Evolutionary conservation across 306 rosid species (phyloP).

Genomic region (Arachis stenosperma): DNA sequence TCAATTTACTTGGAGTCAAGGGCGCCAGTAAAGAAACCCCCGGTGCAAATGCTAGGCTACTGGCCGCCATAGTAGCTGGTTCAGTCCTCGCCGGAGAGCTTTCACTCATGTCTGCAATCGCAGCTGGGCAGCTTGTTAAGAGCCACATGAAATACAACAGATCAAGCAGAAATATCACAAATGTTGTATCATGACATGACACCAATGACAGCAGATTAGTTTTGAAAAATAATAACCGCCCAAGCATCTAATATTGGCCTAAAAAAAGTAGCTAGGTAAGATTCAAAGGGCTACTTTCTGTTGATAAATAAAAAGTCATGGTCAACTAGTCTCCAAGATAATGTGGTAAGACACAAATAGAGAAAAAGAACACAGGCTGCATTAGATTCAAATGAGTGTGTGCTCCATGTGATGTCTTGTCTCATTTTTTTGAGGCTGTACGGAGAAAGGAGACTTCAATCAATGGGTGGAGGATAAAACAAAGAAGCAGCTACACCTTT

Average conservation of each 20-base stretch:
- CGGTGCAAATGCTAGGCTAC: conserved; percentile 61
- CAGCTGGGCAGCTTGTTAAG: conserved; percentile 76
- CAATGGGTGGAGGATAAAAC: conserved; percentile 33
- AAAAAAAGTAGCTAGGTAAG: not conserved
- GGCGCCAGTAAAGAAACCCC: conserved; percentile 65
- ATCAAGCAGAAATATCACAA: conserved; percentile 55
- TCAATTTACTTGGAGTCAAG: conserved; percentile 76
- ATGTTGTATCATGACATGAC: conserved; percentile 39
- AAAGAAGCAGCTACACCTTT: conserved; percentile 34
- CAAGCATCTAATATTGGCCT: conserved; percentile 18
- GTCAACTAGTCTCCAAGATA: conserved; percentile 22
- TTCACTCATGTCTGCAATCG: conserved; percentile 72
- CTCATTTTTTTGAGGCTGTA: conserved; percentile 27
- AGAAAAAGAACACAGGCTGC: conserved; percentile 1
- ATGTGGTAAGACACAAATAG: conserved; percentile 12
- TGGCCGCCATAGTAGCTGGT: conserved; percentile 68
- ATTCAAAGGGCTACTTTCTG: conserved; percentile 23
- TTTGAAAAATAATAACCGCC: conserved; percentile 7
- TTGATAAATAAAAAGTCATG: conserved; percentile 2
- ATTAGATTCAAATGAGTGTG: conserved; percentile 3
- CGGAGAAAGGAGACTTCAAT: conserved; percentile 22
- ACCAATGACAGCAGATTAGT: conserved; percentile 3
- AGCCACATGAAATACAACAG: conserved; percentile 87
- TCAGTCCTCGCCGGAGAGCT: conserved; percentile 73
- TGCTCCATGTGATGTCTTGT: conserved; percentile 33